These are phyloP conservation scores for Somion occarium DNA, from an alignment of 1,284 basidiomycete genomes.

Conservation along the genomic window DNA sequence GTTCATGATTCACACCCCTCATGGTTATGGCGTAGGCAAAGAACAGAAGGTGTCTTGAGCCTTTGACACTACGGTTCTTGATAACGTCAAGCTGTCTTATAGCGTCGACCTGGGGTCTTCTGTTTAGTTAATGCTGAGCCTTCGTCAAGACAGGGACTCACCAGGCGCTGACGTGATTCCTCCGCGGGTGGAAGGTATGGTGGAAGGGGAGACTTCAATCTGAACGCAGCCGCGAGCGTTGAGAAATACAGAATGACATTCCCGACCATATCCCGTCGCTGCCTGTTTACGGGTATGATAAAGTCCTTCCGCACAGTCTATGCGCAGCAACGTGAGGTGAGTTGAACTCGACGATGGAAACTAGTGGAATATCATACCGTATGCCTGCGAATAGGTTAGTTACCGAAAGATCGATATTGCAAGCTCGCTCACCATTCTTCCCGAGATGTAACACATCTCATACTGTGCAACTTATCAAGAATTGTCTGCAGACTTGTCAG, in stretches of 20 bases:
- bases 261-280: constrained; percentile 89
- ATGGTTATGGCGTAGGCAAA: constrained; percentile 93
- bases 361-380: constrained; percentile 46
- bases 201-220: constrained; percentile 87
- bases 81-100: constrained; percentile 85
- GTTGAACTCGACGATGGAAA: too few species aligned
- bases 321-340: background rate
- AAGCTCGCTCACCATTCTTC: constrained; percentile 77
- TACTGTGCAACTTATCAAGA: constrained; percentile 86
- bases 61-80: constrained; percentile 66
- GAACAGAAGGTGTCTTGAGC: constrained; percentile 82
- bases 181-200: constrained; percentile 94
- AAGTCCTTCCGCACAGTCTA: constrained; percentile 80
- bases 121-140: too few species aligned
- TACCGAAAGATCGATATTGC: background rate
- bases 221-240: constrained; percentile 81
- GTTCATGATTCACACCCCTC: constrained; percentile 85
- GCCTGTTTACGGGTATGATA: constrained; percentile 82
- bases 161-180: constrained; percentile 72
- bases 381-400: constrained; percentile 49
- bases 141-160: constrained; percentile 30
- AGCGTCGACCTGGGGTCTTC: constrained; percentile 66
- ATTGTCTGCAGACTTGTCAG: constrained; percentile 87
- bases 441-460: constrained; percentile 91
- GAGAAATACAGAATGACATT: constrained; percentile 94